Evolutionary conservation across 768 basidiomycete genomes (phyloP), one percentile per base, ranked within the genome.

Genomic region (Mycena polygramma): DNA sequence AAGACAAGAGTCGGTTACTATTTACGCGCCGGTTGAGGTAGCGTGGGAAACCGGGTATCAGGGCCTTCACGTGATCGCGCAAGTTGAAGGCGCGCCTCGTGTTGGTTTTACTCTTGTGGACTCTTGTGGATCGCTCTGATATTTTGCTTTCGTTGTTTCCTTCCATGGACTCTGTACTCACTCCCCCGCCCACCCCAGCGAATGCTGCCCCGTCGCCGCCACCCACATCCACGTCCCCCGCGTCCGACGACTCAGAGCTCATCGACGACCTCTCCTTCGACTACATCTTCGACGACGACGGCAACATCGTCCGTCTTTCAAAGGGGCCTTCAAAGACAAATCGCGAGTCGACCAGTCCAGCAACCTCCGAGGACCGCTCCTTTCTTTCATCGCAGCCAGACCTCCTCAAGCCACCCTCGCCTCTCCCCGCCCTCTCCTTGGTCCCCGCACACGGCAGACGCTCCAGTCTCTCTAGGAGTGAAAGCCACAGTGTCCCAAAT

Each of bases 191-290:
- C 15, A 60, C 58, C 11, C 48, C 57, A 13, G 24, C 68, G 4
- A 36, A 48, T 70, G 77, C 57, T 78, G 83, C 60, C 36, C 66
- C 68, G 75, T 78, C 63, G 74, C 79, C 69, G 37, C 77, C 39
- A 14, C 73, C 51, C 54, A 72, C 68, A 73, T 81, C 68, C 68
- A 68, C 74, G 4, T 77, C 78, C n/a, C 77, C 81, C 3, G 80
- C 84, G 3, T 90, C 89, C 26, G 89, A 90, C 76, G 89, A 89
- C 71, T 89, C 88, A 7, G 68, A 70, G 64, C n/a, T 88, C 63
- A 88, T 89, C 69, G 86, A 88, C 60, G 90, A 91, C 74, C 86
- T 91, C 60, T 91, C 89, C 9, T 91, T 92, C 78, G 89, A 90
- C 73, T 92, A 90, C 69, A 83, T 87, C 71, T 83, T 81, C 52